Evolutionary conservation across 257 asterid genomes (phyloP).

Genomic region (Apocynum venetum): DNA sequence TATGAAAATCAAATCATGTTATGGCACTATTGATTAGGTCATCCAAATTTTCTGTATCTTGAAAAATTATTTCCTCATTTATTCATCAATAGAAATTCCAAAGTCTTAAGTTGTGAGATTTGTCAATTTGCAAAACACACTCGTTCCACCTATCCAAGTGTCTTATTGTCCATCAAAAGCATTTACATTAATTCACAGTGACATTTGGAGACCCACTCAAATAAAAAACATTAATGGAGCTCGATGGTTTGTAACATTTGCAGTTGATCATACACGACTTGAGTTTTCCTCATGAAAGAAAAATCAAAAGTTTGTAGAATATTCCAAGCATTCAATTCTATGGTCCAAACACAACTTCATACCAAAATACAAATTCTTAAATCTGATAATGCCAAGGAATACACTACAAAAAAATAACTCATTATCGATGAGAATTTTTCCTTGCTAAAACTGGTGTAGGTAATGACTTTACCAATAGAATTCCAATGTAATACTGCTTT

Average conservation of each 20-base stretch:
- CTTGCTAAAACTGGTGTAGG: too few relatives aligned
- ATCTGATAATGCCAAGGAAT: not conserved
- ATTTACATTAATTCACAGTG: slow-evolving; percentile 9
- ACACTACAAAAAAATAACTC: not conserved
- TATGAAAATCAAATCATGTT: slow-evolving; percentile 1
- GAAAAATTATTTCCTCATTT: not conserved
- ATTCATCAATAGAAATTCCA: slow-evolving; percentile 6
- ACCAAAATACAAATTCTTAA: not conserved
- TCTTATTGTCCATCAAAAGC: not conserved
- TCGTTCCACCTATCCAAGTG: not conserved
- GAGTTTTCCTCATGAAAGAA: slow-evolving; percentile 12
- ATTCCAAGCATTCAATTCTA: not conserved
- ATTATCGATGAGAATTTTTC: not conserved
- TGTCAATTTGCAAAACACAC: slow-evolving; percentile 8
- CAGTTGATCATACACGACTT: slow-evolving; percentile 5
- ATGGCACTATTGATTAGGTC: slow-evolving; percentile 6
- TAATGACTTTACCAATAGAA: too few relatives aligned
- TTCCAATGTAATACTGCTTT: too few relatives aligned
- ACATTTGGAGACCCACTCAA: slow-evolving; percentile 9
- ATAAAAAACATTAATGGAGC: not conserved
- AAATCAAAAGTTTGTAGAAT: not conserved
- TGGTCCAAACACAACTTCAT: not conserved
- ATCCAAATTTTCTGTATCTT: slow-evolving; percentile 8
- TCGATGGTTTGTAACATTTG: slow-evolving; percentile 11
- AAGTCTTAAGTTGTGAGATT: not conserved